Evolutionary conservation across 169 alveolate species (phyloP), one percentile per base, ranked within the genome.

Genomic region (Plasmodium cynomolgi): DNA sequence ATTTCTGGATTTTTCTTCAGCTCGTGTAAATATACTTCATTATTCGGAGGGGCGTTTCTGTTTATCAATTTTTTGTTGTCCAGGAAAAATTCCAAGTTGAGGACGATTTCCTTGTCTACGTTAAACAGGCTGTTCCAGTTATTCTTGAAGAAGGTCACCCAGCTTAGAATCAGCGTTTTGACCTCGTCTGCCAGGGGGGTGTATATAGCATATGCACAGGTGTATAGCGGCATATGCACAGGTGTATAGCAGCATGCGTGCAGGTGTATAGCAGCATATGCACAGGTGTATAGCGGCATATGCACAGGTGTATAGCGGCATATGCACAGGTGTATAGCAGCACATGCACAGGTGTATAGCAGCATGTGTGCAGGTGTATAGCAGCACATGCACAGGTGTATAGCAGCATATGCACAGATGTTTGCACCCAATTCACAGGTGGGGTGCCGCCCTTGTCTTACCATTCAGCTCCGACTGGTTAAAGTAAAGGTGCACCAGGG

Each of bases 1-100:
- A 81, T 71, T 33, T 71, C 91, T 6, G 94, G 94, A 23, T 90
- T 90, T 5, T 90, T 90, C 68, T 90, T 39, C 44, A 90, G 71
- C 20, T 90, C 94, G 33, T 90, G 91, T 26, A 90, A 44, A 23
- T 71, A 90, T 31, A 90, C 83, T 17, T 90, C 88, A 62, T 90
- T 90, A 11, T 90, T 90, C 34, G 94, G 94, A 15, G 94, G 94
- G 3, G 94, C 91, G 26, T 81, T 79, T 47, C 50, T 90, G 20
- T 50, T 81, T 80, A 90, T 37, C 54, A 90, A 23, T 39, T 90
- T 90, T 41, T 90, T 90, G 37, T 79, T 90, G 41, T 90, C 94
- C 56, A 90, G 73, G 83, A 90, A 90, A 68, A 90, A 90, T 47
- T 90, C 94, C 23, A 90, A 68, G 11, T 81, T 79, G 13, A 90